These are phyloP conservation scores for Pseudoturritis turrita DNA, from an alignment of 345 rosid genomes.

Conservation along the genomic window DNA sequence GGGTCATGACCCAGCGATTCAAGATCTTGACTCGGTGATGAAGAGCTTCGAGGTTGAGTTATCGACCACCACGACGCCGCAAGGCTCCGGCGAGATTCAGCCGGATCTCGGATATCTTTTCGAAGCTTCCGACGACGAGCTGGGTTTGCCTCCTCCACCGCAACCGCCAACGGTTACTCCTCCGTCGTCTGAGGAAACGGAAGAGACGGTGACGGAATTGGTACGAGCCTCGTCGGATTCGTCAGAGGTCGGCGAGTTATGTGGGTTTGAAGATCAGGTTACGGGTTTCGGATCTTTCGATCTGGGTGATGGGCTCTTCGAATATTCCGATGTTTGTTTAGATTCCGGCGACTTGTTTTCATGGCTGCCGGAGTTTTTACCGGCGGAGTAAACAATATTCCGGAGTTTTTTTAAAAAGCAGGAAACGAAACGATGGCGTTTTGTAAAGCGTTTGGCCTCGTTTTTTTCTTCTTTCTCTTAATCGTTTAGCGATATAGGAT, in stretches of 20 bases:
- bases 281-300: conserved; percentile 46
- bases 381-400: conserved; percentile 35
- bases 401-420: neutral
- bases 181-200: conserved; percentile 16
- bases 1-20: conserved; percentile 39
- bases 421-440: conserved; percentile 6
- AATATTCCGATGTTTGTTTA: conserved; percentile 34
- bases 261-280: conserved; percentile 38
- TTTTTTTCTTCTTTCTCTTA: neutral
- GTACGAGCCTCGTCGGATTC: conserved; percentile 33
- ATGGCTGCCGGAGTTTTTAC: conserved; percentile 52
- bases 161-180: neutral
- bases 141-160: conserved; percentile 56
- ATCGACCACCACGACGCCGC: conserved; percentile 4
- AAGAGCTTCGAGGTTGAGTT: conserved; percentile 47
- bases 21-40: conserved; percentile 65
- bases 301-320: conserved; percentile 52
- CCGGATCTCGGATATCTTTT: conserved; percentile 65
- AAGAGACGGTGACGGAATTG: conserved; percentile 23
- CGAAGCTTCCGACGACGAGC: conserved; percentile 83
- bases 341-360: conserved; percentile 40
- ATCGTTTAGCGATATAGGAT: neutral
- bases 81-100: conserved; percentile 29
- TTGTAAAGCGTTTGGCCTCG: neutral
- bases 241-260: conserved; percentile 19